Percentiles rank a stretch among this genome's conserved stretches.
These are phyloP conservation scores for Metschnikowia koreensis DNA, from an alignment of 805 yeast species.

Conservation along the genomic window DNA sequence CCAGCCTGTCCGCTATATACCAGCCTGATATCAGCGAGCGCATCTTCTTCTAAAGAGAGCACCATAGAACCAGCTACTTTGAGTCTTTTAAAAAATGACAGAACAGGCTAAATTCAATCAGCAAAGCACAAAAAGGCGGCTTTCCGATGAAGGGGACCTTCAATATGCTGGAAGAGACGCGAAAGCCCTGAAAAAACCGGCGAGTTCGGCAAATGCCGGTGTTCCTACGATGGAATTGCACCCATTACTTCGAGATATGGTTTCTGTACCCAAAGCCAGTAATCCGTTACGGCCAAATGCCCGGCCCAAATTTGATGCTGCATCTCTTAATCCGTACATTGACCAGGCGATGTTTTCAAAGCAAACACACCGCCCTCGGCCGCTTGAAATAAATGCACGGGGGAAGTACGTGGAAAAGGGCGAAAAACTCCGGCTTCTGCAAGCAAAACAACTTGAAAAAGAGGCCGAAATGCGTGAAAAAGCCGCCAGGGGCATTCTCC, in stretches of 20 bases:
- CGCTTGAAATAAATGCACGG: slow-evolving; percentile 51
- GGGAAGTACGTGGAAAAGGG: slow-evolving; percentile 66
- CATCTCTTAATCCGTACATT: slow-evolving; percentile 39
- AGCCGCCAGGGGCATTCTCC: slow-evolving; percentile 42
- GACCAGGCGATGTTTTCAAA: slow-evolving; percentile 22
- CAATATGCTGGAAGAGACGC: neutral
- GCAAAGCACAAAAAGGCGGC: neutral
- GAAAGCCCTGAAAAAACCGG: neutral
- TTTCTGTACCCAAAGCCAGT: slow-evolving; percentile 25
- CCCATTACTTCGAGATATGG: slow-evolving; percentile 35
- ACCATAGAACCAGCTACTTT: neutral
- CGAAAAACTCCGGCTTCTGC: slow-evolving; percentile 45
- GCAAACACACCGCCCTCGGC: slow-evolving; percentile 24
- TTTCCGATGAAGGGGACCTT: neutral
- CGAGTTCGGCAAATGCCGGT: neutral
- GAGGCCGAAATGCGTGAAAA: slow-evolving; percentile 34
- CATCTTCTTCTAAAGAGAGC: neutral
- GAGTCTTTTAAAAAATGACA: neutral
- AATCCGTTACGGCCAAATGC: slow-evolving; percentile 31
- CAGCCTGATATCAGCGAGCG: neutral
- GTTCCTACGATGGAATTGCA: slow-evolving; percentile 21
- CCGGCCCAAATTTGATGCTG: slow-evolving; percentile 31
- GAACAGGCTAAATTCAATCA: neutral
- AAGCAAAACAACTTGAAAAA: slow-evolving; percentile 7
- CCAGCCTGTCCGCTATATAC: neutral